Conservation (phyloP, 345 rosid genomes). For the Salix viminalis region DNA sequence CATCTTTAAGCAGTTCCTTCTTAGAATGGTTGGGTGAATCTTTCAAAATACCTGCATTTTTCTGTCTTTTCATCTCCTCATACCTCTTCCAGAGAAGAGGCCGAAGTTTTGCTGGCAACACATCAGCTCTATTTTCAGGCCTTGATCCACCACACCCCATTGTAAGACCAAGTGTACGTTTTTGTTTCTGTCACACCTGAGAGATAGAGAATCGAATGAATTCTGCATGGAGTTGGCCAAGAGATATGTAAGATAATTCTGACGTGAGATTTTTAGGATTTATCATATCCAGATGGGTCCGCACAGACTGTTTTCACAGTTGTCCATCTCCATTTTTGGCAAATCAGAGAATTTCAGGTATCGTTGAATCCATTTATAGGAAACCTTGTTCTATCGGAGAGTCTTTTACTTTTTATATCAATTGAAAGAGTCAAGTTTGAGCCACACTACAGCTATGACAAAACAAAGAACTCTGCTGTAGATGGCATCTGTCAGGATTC, state of each 20-base stretch:
- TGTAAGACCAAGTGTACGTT: no score
- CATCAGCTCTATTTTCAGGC: background rate
- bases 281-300: background rate
- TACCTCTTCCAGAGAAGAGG: constrained; percentile 18
- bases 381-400: background rate
- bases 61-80: constrained; percentile 13
- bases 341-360: no score
- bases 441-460: background rate
- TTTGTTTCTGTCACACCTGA: background rate
- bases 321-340: background rate
- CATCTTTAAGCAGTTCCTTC: constrained; percentile 27
- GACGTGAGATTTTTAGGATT: background rate
- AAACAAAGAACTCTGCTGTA: background rate
- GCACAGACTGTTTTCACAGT: background rate
- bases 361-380: background rate
- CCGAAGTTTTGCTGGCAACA: constrained; percentile 4
- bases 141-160: constrained; percentile 33
- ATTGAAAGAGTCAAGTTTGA: constrained; percentile 11
- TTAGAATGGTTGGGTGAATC: constrained; percentile 5
- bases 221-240: no score
- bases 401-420: background rate
- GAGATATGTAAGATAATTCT: background rate
- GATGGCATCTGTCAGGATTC: background rate
- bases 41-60: background rate
- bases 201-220: background rate